Conservation (phyloP, 768 basidiomycete genomes). For the Suillus paluster region DNA sequence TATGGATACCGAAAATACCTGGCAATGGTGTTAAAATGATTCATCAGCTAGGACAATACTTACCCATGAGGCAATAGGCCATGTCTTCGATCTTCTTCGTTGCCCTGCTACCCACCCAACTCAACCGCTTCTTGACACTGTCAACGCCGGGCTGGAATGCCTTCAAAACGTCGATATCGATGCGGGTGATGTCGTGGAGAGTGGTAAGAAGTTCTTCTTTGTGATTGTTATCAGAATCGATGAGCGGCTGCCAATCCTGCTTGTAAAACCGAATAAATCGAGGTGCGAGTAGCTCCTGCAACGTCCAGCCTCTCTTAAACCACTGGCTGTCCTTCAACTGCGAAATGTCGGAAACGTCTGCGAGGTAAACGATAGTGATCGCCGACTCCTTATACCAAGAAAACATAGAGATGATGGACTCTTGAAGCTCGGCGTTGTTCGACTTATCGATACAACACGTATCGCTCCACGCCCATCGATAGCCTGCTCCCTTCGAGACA, state of each 20-base stretch:
- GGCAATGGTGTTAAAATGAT: slow-evolving; percentile 12
- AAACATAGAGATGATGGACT: slow-evolving; percentile 36
- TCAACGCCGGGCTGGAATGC: slow-evolving; percentile 29
- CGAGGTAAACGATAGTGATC: slow-evolving; percentile 33
- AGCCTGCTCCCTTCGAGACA: slow-evolving; percentile 30
- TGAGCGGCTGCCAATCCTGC: slow-evolving; percentile 24
- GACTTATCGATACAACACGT: slow-evolving; percentile 34
- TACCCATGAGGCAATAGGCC: slow-evolving; percentile 12
- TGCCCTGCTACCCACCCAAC: slow-evolving; percentile 31
- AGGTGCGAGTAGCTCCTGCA: slow-evolving; percentile 34
- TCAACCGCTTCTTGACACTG: slow-evolving; percentile 28
- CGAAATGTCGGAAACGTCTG: slow-evolving; percentile 29
- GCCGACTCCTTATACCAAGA: slow-evolving; percentile 30
- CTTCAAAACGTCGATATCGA: slow-evolving; percentile 25
- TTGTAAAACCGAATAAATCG: slow-evolving; percentile 27
- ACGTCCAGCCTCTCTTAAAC: slow-evolving; percentile 26
- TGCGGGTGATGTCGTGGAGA: slow-evolving; percentile 11
- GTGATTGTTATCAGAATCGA: slow-evolving; percentile 3
- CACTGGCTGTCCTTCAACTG: slow-evolving; percentile 30
- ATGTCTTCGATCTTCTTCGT: slow-evolving; percentile 20
- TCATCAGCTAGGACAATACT: not conserved
- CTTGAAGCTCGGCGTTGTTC: slow-evolving; percentile 27
- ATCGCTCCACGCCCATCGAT: slow-evolving; percentile 35
- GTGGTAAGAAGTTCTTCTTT: not conserved
- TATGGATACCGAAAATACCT: slow-evolving; percentile 30